These are phyloP conservation scores for Oryza officinalis DNA, from an alignment of 176 grass and related monocot genomes.

Conservation along the genomic window DNA sequence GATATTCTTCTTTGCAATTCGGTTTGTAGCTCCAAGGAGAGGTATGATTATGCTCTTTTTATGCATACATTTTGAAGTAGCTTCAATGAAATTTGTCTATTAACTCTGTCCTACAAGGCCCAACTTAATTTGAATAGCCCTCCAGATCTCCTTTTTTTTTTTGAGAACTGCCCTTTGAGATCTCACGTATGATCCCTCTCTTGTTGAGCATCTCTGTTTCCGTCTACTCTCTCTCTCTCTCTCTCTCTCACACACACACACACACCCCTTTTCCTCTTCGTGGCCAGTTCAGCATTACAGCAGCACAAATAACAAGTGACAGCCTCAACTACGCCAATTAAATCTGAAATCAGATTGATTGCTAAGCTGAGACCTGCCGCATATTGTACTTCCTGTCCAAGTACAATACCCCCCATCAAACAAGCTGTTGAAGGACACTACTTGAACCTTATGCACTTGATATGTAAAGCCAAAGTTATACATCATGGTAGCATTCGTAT, in stretches of 20 bases:
- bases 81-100: not conserved
- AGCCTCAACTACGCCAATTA: too few species aligned
- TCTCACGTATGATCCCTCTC: not conserved
- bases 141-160: not conserved
- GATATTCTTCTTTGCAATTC: slow-evolving; percentile 68
- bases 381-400: too few species aligned
- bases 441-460: not conserved
- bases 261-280: too few species aligned
- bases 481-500: too few species aligned
- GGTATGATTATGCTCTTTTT: slow-evolving; percentile 44
- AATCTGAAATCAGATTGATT: too few species aligned
- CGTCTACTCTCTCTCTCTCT: not conserved
- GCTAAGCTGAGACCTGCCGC: too few species aligned
- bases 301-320: too few species aligned
- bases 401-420: too few species aligned
- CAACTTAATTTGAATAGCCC: not conserved
- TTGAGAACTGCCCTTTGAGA: not conserved
- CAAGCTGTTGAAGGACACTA: not conserved
- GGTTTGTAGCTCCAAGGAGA: slow-evolving; percentile 64
- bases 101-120: slow-evolving; percentile 1
- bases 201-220: not conserved
- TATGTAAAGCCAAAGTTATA: not conserved
- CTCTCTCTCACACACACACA: too few species aligned
- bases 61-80: not conserved
- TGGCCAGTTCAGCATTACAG: too few species aligned